Conservation (phyloP, 164 flowering plant species). For the Magnolia sinica region DNA sequence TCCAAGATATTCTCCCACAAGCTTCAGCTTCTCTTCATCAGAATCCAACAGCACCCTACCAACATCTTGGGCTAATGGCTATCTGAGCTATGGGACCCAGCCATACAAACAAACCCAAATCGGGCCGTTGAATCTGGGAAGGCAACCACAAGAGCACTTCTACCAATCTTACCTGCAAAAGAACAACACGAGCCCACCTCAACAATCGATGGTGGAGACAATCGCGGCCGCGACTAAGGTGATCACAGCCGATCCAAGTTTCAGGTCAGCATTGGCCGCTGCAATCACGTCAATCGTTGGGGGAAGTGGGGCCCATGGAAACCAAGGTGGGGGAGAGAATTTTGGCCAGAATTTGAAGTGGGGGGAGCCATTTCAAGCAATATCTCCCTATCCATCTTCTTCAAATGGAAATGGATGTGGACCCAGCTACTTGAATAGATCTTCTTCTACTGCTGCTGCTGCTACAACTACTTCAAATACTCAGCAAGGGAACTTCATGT, state of each 20-base stretch:
- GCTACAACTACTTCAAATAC: neutral
- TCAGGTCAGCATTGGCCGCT: slow-evolving; percentile 70
- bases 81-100: slow-evolving; percentile 33
- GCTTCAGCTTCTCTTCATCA: slow-evolving; percentile 54
- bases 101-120: slow-evolving; percentile 30
- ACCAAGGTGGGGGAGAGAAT: slow-evolving; percentile 4
- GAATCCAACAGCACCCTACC: slow-evolving; percentile 34
- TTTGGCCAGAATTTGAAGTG: slow-evolving; percentile 29
- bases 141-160: slow-evolving; percentile 36
- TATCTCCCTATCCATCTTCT: slow-evolving; percentile 19
- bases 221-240: slow-evolving; percentile 84
- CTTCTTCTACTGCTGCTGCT: slow-evolving; percentile 25
- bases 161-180: slow-evolving; percentile 46
- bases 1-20: slow-evolving; percentile 39
- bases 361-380: slow-evolving; percentile 30
- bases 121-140: slow-evolving; percentile 28
- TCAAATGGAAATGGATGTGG: slow-evolving; percentile 38
- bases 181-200: slow-evolving; percentile 16
- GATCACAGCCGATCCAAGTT: slow-evolving; percentile 77
- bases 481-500: slow-evolving; percentile 38
- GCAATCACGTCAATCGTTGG: slow-evolving; percentile 73
- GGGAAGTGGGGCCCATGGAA: slow-evolving; percentile 14
- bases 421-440: slow-evolving; percentile 39
- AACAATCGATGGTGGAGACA: slow-evolving; percentile 29
- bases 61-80: slow-evolving; percentile 38